Conservation (phyloP, 2,329 filamentous ascomycete genomes). For the Ophiostoma ulmi region DNA sequence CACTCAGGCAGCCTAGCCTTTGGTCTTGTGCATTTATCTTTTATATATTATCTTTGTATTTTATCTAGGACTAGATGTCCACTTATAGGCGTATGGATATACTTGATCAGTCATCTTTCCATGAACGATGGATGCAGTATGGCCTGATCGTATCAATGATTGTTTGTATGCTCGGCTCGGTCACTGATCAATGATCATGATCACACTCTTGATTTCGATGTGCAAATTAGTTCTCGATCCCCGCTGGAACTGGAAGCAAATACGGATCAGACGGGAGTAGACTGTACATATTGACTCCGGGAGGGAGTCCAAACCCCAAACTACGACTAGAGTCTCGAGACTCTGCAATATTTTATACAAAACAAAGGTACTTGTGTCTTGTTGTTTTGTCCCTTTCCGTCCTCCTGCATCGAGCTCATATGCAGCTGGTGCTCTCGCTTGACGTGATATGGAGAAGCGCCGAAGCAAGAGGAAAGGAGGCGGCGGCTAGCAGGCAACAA, state of each 20-base stretch:
- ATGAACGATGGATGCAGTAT: neutral
- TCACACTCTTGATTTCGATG: neutral
- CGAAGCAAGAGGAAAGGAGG: neutral
- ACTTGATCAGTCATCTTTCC: too few species aligned
- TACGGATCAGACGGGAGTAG: neutral
- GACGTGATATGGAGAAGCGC: neutral
- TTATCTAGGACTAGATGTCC: neutral
- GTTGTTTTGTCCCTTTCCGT: neutral
- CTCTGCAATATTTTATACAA: neutral
- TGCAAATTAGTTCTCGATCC: too few species aligned
- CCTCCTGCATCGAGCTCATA: neutral
- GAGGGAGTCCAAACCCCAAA: neutral
- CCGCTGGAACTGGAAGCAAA: neutral
- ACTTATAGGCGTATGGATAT: neutral
- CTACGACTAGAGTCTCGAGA: too few species aligned
- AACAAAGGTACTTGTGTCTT: neutral
- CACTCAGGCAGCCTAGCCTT: neutral
- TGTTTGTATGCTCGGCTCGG: too few species aligned
- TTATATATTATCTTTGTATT: neutral
- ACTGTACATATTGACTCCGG: neutral
- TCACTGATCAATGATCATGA: neutral
- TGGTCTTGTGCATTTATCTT: neutral
- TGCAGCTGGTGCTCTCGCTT: conserved; percentile 3
- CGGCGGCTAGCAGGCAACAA: neutral
- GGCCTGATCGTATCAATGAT: neutral